These are phyloP conservation scores for Sordariomycetes sp. DNA, from an alignment of 2,329 filamentous ascomycete species.

Conservation along the genomic window DNA sequence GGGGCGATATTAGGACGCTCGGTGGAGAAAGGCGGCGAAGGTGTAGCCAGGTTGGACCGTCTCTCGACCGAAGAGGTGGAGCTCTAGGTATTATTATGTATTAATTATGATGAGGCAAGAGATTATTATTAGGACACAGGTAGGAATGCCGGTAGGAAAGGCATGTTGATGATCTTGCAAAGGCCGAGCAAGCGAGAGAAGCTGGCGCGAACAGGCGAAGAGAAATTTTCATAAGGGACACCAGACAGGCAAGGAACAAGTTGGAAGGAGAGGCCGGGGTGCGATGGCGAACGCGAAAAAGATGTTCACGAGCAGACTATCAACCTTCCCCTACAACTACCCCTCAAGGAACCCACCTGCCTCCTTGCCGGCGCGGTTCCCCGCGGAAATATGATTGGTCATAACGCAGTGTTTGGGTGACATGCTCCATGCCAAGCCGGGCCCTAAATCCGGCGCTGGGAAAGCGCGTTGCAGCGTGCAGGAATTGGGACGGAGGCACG, in stretches of 20 bases:
- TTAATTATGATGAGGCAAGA: neutral
- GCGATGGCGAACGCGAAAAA: neutral
- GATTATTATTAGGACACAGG: neutral
- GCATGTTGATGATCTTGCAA: neutral
- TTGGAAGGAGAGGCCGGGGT: neutral
- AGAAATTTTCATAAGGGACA: neutral
- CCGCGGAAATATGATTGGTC: neutral
- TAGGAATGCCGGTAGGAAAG: neutral
- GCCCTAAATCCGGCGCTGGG: neutral
- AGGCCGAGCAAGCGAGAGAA: neutral
- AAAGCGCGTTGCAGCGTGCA: neutral
- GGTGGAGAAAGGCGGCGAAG: neutral
- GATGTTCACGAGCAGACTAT: neutral
- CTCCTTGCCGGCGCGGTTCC: neutral
- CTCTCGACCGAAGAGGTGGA: neutral
- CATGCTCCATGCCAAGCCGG: neutral
- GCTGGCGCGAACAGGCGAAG: neutral
- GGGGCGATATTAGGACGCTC: neutral
- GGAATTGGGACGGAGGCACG: neutral
- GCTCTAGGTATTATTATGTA: neutral
- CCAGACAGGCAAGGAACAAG: neutral
- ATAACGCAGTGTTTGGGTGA: neutral
- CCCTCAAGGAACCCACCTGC: neutral
- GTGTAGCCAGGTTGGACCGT: neutral
- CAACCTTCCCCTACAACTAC: neutral